Percentiles rank a stretch among this genome's conserved stretches.
Evolutionary conservation across 164 flowering plant genomes (phyloP).

Genomic region (Protea cynaroides): DNA sequence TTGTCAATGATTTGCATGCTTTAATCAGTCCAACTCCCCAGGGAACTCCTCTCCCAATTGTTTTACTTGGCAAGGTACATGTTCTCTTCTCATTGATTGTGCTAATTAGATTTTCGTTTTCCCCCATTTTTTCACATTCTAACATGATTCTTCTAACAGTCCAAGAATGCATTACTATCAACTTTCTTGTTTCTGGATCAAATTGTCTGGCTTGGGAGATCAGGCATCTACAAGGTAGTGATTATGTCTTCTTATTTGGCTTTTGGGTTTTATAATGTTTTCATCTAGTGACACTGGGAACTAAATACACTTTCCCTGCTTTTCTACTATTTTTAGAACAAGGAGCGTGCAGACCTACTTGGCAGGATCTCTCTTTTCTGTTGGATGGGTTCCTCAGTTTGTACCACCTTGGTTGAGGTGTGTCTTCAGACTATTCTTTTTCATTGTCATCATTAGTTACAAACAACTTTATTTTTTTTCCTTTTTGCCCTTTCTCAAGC

Average conservation of each 20-base stretch:
- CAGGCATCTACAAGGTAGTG: constrained; percentile 88
- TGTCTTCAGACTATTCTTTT: neutral
- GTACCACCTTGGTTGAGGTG: constrained; percentile 82
- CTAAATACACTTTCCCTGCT: neutral
- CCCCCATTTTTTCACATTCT: neutral
- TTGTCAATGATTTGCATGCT: constrained; percentile 89
- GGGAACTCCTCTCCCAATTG: constrained; percentile 92
- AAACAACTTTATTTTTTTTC: neutral
- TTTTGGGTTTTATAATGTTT: neutral
- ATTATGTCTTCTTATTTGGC: neutral
- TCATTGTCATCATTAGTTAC: neutral
- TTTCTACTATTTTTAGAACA: constrained; percentile 43
- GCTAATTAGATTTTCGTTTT: neutral
- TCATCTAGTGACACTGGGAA: neutral
- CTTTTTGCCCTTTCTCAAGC: constrained; percentile 31
- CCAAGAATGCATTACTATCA: constrained; percentile 88
- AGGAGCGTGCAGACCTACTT: constrained; percentile 79
- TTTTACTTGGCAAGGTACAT: constrained; percentile 84
- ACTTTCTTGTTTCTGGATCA: constrained; percentile 96
- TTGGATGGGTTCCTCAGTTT: constrained; percentile 88
- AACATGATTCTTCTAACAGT: constrained; percentile 40
- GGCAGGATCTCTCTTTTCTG: constrained; percentile 91
- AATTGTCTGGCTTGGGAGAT: constrained; percentile 93
- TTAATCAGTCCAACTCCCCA: constrained; percentile 84
- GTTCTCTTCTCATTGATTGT: neutral